phyloP scores from a whole-genome alignment of 2,329 filamentous ascomycete genomes.

The Ilyonectria sp. region DNA sequence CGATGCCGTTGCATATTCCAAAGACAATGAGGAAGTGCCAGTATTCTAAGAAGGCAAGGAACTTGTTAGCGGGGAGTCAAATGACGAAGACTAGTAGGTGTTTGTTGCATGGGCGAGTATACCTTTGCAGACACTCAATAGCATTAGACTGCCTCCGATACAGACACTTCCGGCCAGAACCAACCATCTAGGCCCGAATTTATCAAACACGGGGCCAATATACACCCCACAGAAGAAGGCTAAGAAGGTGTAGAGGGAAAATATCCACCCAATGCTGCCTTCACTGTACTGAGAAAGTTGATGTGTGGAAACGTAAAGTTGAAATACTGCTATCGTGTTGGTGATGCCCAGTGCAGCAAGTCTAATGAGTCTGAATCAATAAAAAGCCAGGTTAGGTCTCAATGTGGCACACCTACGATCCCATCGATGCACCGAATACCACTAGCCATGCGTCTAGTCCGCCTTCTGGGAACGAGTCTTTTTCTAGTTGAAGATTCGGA shows the following conservation, averaged over 20 bases:
- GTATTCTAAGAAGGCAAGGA: constrained; percentile 15
- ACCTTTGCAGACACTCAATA: constrained; percentile 13
- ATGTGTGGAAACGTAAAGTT: constrained; percentile 74
- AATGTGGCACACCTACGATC: no score
- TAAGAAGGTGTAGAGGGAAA: constrained; percentile 77
- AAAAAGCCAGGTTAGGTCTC: no score
- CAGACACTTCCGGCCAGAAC: constrained; percentile 55
- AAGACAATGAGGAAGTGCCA: constrained; percentile 42
- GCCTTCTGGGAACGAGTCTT: no score
- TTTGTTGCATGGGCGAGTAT: background rate
- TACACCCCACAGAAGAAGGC: constrained; percentile 79
- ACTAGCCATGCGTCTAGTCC: no score
- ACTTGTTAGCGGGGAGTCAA: no score
- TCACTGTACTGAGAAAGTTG: constrained; percentile 72
- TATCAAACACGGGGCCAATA: constrained; percentile 79
- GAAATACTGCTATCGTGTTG: constrained; percentile 75
- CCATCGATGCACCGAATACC: no score
- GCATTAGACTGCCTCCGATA: background rate
- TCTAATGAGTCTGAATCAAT: background rate
- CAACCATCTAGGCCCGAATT: constrained; percentile 72
- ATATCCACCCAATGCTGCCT: constrained; percentile 78
- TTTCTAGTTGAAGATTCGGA: no score
- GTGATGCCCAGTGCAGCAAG: constrained; percentile 51
- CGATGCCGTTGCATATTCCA: constrained; percentile 27
- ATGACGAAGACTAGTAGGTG: background rate